phyloP scores from a whole-genome alignment of 2,329 filamentous ascomycete species.

The Dactylellina sp. region DNA sequence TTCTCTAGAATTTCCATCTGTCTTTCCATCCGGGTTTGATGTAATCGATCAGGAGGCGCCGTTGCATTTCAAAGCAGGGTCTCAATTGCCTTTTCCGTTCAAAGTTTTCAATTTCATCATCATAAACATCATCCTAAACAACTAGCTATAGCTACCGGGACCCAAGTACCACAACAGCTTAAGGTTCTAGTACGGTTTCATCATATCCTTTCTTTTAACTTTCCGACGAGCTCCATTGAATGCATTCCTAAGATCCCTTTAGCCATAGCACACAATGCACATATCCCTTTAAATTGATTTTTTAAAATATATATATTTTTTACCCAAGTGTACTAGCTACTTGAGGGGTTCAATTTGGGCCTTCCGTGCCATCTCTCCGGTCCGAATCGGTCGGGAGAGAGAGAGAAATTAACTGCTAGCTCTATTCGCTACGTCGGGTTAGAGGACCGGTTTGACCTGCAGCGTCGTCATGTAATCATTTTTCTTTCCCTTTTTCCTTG shows the following conservation, averaged over 20 bases:
- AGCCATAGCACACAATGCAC: too few relatives aligned
- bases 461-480: constrained; percentile 24
- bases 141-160: not conserved
- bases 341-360: too few relatives aligned
- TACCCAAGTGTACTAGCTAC: too few relatives aligned
- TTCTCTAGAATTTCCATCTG: constrained; percentile 10
- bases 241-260: too few relatives aligned
- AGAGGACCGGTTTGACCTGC: constrained; percentile 7
- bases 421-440: not conserved
- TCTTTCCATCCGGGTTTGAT: not conserved
- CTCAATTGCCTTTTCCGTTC: constrained; percentile 20
- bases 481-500: too few relatives aligned
- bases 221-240: too few relatives aligned
- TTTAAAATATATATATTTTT: too few relatives aligned
- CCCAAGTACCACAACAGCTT: too few relatives aligned
- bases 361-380: constrained; percentile 20
- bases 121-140: not conserved
- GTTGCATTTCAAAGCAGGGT: constrained; percentile 34
- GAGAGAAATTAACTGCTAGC: constrained; percentile 4
- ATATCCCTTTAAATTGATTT: too few relatives aligned
- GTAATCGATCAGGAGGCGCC: constrained; percentile 37
- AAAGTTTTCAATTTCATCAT: not conserved
- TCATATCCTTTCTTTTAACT: too few relatives aligned
- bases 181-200: too few relatives aligned
- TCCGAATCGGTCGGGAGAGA: constrained; percentile 44